Conservation (phyloP, 257 asterid genomes). For the Jacaranda mimosifolia region DNA sequence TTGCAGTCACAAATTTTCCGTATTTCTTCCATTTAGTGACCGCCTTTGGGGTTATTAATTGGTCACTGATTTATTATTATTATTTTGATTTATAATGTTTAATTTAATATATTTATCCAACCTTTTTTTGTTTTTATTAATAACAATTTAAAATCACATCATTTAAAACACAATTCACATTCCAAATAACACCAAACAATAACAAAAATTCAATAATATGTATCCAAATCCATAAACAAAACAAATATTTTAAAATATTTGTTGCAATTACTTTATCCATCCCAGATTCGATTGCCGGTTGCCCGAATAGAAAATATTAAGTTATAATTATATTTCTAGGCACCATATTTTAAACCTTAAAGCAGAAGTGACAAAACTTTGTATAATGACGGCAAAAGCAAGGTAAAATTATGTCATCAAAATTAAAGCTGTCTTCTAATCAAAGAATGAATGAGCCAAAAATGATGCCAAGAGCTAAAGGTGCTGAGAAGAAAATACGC, state of each 20-base stretch:
- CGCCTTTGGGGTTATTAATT: too few relatives aligned
- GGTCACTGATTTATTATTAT: too few relatives aligned
- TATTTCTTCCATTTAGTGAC: too few relatives aligned
- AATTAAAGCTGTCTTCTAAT: not conserved
- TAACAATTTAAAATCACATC: too few relatives aligned
- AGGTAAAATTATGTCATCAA: not conserved
- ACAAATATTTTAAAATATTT: too few relatives aligned
- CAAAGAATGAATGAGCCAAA: conserved; percentile 1
- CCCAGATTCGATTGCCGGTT: conserved; percentile 82
- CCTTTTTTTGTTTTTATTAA: too few relatives aligned
- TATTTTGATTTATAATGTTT: too few relatives aligned
- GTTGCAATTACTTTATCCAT: conserved; percentile 74
- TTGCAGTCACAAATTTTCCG: too few relatives aligned
- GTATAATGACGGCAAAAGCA: not conserved
- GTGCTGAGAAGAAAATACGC: conserved; percentile 35
- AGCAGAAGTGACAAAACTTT: not conserved
- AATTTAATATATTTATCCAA: too few relatives aligned
- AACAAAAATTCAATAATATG: too few relatives aligned
- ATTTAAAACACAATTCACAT: conserved; percentile 1
- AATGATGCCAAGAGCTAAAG: conserved; percentile 5
- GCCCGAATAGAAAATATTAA: conserved; percentile 25
- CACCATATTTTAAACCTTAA: not conserved
- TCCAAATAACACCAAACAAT: too few relatives aligned
- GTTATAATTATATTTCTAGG: conserved; percentile 13
- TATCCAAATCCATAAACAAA: too few relatives aligned